These are phyloP conservation scores for Inonotus hispidus DNA, from an alignment of 1,284 basidiomycete species.

Conservation along the genomic window DNA sequence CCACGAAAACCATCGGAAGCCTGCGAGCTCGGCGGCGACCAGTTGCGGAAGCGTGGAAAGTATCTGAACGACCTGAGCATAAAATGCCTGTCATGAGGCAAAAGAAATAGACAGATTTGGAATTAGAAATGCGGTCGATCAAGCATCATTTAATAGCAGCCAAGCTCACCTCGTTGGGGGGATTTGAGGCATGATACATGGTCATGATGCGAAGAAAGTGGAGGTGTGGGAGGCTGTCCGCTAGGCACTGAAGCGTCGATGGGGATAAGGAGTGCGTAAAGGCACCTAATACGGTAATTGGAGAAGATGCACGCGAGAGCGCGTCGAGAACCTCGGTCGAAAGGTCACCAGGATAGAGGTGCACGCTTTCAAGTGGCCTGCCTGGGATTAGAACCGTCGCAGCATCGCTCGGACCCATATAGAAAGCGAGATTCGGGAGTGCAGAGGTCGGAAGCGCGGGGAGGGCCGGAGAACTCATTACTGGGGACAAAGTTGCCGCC, in stretches of 20 bases:
- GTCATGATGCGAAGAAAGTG: conserved; percentile 20
- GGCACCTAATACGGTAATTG: conserved; percentile 28
- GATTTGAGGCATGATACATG: conserved; percentile 17
- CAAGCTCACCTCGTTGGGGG: conserved; percentile 17
- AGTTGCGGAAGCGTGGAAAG: conserved; percentile 53
- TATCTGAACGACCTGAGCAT: conserved; percentile 49
- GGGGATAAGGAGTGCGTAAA: conserved; percentile 25
- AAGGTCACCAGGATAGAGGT: conserved; percentile 35
- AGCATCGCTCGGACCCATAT: conserved; percentile 52
- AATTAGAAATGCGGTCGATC: conserved; percentile 13
- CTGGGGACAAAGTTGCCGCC: conserved; percentile 11
- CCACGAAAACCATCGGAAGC: conserved; percentile 61
- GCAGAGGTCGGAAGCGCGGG: conserved; percentile 29
- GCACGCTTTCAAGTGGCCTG: conserved; percentile 56
- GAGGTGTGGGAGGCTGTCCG: conserved; percentile 16
- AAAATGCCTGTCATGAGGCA: conserved; percentile 44
- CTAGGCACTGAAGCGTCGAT: conserved; percentile 12
- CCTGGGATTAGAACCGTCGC: conserved; percentile 53
- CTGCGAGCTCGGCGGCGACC: conserved; percentile 61
- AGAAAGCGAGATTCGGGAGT: conserved; percentile 49
- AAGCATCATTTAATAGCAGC: conserved; percentile 13
- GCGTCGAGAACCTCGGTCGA: conserved; percentile 19
- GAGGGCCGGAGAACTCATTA: conserved; percentile 16
- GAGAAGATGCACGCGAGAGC: conserved; percentile 22
- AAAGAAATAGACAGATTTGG: conserved; percentile 3